Percentiles rank a stretch among this genome's conserved stretches.
These are phyloP conservation scores for Ilyonectria destructans DNA, from an alignment of 2,329 filamentous ascomycete species.

Conservation along the genomic window DNA sequence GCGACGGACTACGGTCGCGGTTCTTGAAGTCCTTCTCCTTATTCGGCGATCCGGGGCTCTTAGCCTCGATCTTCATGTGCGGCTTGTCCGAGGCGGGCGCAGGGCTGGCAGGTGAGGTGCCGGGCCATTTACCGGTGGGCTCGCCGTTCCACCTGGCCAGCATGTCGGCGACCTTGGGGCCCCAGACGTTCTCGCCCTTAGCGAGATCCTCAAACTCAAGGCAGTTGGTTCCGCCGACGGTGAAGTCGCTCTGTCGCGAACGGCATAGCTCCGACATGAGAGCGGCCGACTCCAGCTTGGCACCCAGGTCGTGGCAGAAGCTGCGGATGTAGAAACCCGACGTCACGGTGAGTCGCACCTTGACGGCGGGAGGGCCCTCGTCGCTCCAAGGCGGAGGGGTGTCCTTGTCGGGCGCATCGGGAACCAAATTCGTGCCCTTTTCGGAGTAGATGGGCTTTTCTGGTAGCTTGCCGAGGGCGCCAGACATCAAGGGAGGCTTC, in stretches of 20 bases:
- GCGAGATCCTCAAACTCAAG: constrained; percentile 85
- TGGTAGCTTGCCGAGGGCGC: constrained; percentile 68
- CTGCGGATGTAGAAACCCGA: constrained; percentile 98
- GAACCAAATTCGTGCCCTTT: constrained; percentile 69
- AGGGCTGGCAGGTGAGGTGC: constrained; percentile 33
- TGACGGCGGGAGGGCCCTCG: constrained; percentile 82
- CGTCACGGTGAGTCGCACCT: constrained; percentile 91
- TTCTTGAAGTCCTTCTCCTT: constrained; percentile 33
- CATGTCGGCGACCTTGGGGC: constrained; percentile 75
- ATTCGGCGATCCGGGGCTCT: constrained; percentile 29
- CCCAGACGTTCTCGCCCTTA: constrained; percentile 87
- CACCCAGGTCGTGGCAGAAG: constrained; percentile 91
- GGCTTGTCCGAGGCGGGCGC: constrained; percentile 45
- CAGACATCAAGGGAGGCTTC: constrained; percentile 70
- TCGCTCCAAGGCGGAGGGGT: constrained; percentile 72
- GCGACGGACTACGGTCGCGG: constrained; percentile 26
- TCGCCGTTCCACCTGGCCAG: constrained; percentile 61
- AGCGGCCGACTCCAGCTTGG: constrained; percentile 84
- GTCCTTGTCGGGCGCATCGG: constrained; percentile 62
- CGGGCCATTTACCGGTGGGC: constrained; percentile 48
- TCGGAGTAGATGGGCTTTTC: constrained; percentile 58
- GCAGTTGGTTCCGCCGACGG: constrained; percentile 78
- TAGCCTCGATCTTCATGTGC: constrained; percentile 41
- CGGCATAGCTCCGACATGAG: constrained; percentile 90
- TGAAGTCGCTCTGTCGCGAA: constrained; percentile 86